phyloP scores from a whole-genome alignment of 2,329 filamentous ascomycete genomes.

The Coniochaeta sp. region DNA sequence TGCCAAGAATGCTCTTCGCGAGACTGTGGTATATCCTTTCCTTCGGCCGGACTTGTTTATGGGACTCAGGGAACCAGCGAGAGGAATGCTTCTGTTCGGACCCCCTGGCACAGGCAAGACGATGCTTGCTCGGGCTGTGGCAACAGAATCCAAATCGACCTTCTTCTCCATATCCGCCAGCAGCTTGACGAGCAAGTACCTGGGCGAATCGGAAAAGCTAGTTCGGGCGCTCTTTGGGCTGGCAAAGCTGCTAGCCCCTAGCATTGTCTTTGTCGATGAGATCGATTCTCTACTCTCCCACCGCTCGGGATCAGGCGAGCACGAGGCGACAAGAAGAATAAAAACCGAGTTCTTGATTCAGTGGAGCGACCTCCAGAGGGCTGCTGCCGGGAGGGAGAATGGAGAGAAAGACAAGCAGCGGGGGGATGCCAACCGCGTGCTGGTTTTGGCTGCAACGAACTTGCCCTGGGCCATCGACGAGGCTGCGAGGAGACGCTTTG shows the following conservation, averaged over 20 bases:
- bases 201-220: conserved; percentile 94
- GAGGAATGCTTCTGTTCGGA: conserved; percentile 93
- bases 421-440: conserved; percentile 79
- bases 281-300: conserved; percentile 91
- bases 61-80: conserved; percentile 85
- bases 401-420: conserved; percentile 58
- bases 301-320: conserved; percentile 74
- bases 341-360: conserved; percentile 98
- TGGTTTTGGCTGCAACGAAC: conserved; percentile 93
- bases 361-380: conserved; percentile 90
- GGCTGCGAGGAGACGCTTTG: conserved; percentile 83
- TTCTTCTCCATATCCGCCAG: conserved; percentile 97
- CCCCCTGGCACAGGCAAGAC: conserved; percentile 98
- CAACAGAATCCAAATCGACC: conserved; percentile 87
- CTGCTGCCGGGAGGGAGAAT: conserved; percentile 75
- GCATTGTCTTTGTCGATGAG: conserved; percentile 97
- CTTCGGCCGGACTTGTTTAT: conserved; percentile 92
- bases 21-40: conserved; percentile 96
- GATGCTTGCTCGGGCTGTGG: conserved; percentile 91
- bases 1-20: conserved; percentile 86
- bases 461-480: conserved; percentile 97
- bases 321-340: conserved; percentile 87
- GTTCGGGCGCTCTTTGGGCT: conserved; percentile 85
- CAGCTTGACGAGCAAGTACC: conserved; percentile 89
- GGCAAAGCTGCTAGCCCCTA: conserved; percentile 83